Conservation (phyloP, 2,329 filamentous ascomycete species). For the Trichophyton benhamiae region DNA sequence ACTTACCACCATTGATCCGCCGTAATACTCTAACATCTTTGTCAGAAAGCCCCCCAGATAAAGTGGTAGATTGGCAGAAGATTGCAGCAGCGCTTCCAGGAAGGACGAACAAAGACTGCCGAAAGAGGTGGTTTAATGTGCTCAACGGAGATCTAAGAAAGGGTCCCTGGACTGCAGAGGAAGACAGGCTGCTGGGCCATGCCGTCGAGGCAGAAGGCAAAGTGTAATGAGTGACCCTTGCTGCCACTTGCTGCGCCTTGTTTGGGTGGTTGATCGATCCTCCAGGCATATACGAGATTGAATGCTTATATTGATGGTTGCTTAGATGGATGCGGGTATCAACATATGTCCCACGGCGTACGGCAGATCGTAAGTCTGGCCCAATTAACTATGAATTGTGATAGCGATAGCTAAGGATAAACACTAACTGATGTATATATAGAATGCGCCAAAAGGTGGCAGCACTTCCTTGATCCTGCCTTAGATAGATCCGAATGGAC, state of each 20-base stretch:
- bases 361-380: background rate
- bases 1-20: background rate
- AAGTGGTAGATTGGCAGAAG: background rate
- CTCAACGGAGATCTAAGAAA: background rate
- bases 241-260: background rate
- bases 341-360: background rate
- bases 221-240: background rate
- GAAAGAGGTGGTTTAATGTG: background rate
- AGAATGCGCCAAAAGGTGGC: conserved; percentile 2
- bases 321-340: background rate
- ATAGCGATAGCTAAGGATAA: too few species aligned
- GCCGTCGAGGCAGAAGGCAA: background rate
- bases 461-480: background rate
- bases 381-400: background rate
- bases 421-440: background rate
- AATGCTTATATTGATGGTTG: background rate
- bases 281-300: background rate
- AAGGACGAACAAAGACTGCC: background rate
- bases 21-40: background rate
- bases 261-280: background rate
- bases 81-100: background rate
- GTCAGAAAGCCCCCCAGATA: background rate
- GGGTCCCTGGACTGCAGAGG: background rate
- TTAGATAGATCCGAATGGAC: background rate
- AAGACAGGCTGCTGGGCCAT: background rate